Evolutionary conservation across 768 basidiomycete species (phyloP).

Genomic region (Kwoniella sp.): DNA sequence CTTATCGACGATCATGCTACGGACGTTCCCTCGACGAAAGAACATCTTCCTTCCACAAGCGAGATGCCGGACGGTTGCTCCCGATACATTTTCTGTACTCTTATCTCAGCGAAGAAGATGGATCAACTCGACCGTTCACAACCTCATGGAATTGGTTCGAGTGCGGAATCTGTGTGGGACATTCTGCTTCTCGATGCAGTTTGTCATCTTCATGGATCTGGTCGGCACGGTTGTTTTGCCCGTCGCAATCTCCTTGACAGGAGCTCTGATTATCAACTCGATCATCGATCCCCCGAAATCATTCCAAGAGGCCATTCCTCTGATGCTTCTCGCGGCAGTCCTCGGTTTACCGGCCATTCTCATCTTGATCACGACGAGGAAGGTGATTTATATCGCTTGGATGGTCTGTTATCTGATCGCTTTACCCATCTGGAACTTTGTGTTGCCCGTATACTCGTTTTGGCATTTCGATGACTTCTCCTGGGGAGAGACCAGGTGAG

Average conservation of each 20-base stretch:
- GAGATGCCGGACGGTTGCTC: constrained; percentile 88
- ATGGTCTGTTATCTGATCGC: constrained; percentile 93
- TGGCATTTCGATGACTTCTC: constrained; percentile 99
- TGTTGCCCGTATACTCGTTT: constrained; percentile 92
- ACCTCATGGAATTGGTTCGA: constrained; percentile 96
- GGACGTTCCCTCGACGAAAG: constrained; percentile 97
- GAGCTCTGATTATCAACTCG: constrained; percentile 79
- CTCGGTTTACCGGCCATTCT: constrained; percentile 90
- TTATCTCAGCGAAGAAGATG: constrained; percentile 96
- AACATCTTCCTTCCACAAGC: constrained; percentile 99
- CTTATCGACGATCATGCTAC: constrained; percentile 90
- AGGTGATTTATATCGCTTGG: constrained; percentile 96
- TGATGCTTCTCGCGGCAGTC: constrained; percentile 83
- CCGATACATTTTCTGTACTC: constrained; percentile 88
- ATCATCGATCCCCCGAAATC: constrained; percentile 74
- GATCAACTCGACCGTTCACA: constrained; percentile 99
- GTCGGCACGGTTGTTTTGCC: constrained; percentile 70
- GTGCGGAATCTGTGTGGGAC: constrained; percentile 97
- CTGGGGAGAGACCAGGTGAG: constrained; percentile 96
- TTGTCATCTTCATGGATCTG: constrained; percentile 95
- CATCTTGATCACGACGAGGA: constrained; percentile 90
- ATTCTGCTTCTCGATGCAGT: constrained; percentile 99
- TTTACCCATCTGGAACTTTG: constrained; percentile 93
- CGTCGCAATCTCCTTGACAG: constrained; percentile 87
- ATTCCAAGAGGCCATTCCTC: constrained; percentile 91